These are phyloP conservation scores for Ogataea kodamae DNA, from an alignment of 805 yeast genomes.

Conservation along the genomic window DNA sequence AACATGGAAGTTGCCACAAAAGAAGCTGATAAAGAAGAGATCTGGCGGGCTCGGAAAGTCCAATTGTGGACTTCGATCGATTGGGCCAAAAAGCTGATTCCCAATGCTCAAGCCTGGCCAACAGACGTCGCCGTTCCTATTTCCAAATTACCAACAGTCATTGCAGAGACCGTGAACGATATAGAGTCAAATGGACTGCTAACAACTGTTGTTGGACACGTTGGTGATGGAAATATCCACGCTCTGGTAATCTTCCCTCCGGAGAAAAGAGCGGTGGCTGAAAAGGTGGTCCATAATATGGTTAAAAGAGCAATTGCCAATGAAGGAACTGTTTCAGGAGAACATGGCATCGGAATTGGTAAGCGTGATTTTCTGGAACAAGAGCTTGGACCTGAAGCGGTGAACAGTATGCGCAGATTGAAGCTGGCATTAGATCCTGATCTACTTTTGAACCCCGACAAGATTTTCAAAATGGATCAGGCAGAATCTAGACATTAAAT, in stretches of 20 bases:
- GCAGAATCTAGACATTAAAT: slow-evolving; percentile 17
- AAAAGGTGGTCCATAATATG: slow-evolving; percentile 54
- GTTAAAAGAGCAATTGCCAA: slow-evolving; percentile 59
- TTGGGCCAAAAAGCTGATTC: slow-evolving; percentile 50
- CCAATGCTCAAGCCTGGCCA: slow-evolving; percentile 52
- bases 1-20: slow-evolving; percentile 56
- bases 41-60: slow-evolving; percentile 74
- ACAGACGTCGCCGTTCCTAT: slow-evolving; percentile 85
- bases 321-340: slow-evolving; percentile 84
- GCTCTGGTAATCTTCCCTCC: slow-evolving; percentile 57
- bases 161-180: slow-evolving; percentile 59
- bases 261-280: slow-evolving; percentile 43
- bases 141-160: slow-evolving; percentile 58
- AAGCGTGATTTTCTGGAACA: slow-evolving; percentile 55
- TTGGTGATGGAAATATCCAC: slow-evolving; percentile 81
- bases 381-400: slow-evolving; percentile 65
- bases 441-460: slow-evolving; percentile 70
- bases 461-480: slow-evolving; percentile 68
- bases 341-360: slow-evolving; percentile 83
- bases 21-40: slow-evolving; percentile 57
- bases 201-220: slow-evolving; percentile 68
- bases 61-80: slow-evolving; percentile 66
- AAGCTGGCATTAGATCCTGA: slow-evolving; percentile 73
- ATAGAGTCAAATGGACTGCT: slow-evolving; percentile 48
- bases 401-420: slow-evolving; percentile 65